Percentiles rank a stretch among this genome's conserved stretches.
Conservation (phyloP, 23 red algal species). For the Cyanidiococcus yangmingshanensis region DNA sequence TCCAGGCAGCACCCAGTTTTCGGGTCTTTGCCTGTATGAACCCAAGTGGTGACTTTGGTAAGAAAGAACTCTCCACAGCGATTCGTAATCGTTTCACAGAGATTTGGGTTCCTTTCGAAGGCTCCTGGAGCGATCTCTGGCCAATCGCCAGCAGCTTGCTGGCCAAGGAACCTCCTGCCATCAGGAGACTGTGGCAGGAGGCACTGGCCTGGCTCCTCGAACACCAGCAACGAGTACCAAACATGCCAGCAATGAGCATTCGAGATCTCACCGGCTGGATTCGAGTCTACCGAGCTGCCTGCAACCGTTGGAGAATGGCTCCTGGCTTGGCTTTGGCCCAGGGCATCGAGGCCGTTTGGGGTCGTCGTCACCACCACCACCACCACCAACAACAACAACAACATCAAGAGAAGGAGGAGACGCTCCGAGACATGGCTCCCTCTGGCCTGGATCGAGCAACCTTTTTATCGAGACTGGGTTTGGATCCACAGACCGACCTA, state of each 20-base stretch:
- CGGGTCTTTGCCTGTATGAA: slow-evolving; percentile 85
- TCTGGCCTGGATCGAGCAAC: too few relatives aligned
- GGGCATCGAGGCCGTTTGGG: neutral
- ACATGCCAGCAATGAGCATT: neutral
- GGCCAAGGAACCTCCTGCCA: neutral
- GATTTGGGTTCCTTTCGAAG: slow-evolving; percentile 53
- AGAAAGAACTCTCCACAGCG: slow-evolving; percentile 86
- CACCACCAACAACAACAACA: neutral
- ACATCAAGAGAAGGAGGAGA: neutral
- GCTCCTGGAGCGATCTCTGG: neutral
- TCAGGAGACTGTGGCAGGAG: neutral
- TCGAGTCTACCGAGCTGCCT: neutral
- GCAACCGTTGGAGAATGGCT: neutral
- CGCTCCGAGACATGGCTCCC: neutral
- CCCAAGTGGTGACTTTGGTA: slow-evolving; percentile 88
- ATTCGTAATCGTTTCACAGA: slow-evolving; percentile 94
- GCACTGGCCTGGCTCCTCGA: neutral
- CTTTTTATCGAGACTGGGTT: too few relatives aligned
- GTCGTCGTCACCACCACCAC: neutral
- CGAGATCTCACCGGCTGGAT: neutral
- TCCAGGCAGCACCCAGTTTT: slow-evolving; percentile 37
- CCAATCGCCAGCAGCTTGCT: neutral
- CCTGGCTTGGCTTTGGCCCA: neutral
- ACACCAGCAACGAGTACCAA: neutral
- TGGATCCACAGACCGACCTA: neutral